Percentiles rank a stretch among this genome's conserved stretches.
Evolutionary conservation across 2,329 filamentous ascomycete species (phyloP).

Genomic region (Xylariaceae sp.): DNA sequence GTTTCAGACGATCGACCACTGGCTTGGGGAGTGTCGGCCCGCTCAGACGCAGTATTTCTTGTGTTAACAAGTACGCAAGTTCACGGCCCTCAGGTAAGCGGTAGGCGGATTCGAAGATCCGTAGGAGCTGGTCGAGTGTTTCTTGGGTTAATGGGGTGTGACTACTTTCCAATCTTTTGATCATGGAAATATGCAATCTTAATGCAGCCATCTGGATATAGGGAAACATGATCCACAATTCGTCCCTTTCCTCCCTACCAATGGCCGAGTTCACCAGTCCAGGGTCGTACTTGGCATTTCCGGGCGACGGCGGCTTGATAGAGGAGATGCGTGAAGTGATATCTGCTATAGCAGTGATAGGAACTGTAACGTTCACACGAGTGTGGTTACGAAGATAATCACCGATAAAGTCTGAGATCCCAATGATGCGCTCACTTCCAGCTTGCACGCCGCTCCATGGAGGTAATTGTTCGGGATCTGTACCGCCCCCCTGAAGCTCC

Average conservation of each 20-base stretch:
- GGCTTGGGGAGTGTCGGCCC: conserved; percentile 66
- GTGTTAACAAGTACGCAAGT: conserved; percentile 57
- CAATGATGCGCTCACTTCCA: conserved; percentile 65
- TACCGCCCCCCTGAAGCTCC: conserved; percentile 45
- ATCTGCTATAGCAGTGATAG: conserved; percentile 65
- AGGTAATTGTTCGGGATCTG: conserved; percentile 51
- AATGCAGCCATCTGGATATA: conserved; percentile 70
- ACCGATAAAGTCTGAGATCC: conserved; percentile 62
- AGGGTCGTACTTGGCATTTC: conserved; percentile 42
- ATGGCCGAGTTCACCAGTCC: conserved; percentile 69
- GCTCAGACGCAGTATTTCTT: conserved; percentile 54
- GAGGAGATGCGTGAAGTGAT: conserved; percentile 66
- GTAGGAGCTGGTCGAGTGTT: conserved; percentile 66
- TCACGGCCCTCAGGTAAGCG: conserved; percentile 52
- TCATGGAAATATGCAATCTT: conserved; percentile 54
- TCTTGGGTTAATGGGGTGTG: conserved; percentile 58
- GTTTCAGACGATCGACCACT: conserved; percentile 58
- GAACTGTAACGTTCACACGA: conserved; percentile 60
- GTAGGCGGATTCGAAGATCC: conserved; percentile 62
- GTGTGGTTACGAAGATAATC: conserved; percentile 63
- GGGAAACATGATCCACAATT: conserved; percentile 70
- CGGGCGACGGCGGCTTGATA: conserved; percentile 51
- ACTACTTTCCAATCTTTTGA: conserved; percentile 54
- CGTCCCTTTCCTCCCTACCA: conserved; percentile 75
- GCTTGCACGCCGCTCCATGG: conserved; percentile 71